Conservation (phyloP, 116 monocot genomes). For the Phalaenopsis hybrid region DNA sequence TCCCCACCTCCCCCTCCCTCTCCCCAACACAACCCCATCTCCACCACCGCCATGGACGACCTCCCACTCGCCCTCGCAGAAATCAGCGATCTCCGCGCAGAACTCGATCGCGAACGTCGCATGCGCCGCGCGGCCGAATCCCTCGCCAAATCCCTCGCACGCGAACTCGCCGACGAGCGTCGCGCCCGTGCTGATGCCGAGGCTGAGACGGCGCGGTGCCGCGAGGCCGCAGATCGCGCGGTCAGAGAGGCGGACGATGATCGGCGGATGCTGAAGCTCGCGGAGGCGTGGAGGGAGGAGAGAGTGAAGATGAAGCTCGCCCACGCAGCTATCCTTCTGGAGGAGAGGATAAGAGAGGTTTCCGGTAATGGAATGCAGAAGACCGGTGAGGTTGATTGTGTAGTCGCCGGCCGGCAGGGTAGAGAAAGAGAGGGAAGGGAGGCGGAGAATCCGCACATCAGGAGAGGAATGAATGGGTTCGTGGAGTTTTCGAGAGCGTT, state of each 20-base stretch:
- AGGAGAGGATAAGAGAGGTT: conserved; percentile 40
- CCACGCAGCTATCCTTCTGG: conserved; percentile 47
- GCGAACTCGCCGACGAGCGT: conserved; percentile 73
- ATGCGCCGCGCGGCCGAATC: conserved; percentile 38
- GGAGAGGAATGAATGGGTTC: conserved; percentile 71
- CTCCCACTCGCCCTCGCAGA: conserved; percentile 23
- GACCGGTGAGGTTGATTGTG: neutral
- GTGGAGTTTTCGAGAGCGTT: conserved; percentile 64
- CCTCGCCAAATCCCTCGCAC: conserved; percentile 21
- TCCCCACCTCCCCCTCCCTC: conserved; percentile 5
- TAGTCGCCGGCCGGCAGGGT: neutral
- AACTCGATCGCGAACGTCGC: conserved; percentile 64
- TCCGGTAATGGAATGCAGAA: neutral
- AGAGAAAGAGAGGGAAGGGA: conserved; percentile 17
- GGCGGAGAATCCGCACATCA: conserved; percentile 80
- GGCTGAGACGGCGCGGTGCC: conserved; percentile 6
- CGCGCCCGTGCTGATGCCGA: conserved; percentile 45
- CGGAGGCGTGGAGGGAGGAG: conserved; percentile 64
- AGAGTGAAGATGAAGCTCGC: conserved; percentile 67
- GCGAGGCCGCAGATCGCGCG: conserved; percentile 19
- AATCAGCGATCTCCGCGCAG: conserved; percentile 36
- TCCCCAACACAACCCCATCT: neutral
- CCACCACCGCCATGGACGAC: conserved; percentile 14
- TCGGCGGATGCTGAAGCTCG: conserved; percentile 48
- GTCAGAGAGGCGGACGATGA: conserved; percentile 49